These are phyloP conservation scores for Talaromyces sp. DNA, from an alignment of 2,329 filamentous ascomycete species.

Conservation along the genomic window DNA sequence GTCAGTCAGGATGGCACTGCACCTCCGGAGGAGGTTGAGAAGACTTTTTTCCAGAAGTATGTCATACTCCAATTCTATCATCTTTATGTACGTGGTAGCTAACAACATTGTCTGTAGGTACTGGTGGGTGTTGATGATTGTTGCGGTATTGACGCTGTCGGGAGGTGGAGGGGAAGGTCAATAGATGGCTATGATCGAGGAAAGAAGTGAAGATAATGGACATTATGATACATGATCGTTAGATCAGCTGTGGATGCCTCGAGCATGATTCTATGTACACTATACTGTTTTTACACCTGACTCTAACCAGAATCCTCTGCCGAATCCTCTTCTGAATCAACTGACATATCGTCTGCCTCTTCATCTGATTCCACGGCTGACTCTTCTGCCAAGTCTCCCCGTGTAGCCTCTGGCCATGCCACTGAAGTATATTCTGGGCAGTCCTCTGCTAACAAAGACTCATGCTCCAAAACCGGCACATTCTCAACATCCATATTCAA, in stretches of 20 bases:
- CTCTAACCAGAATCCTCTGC: background rate
- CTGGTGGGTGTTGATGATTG: constrained; percentile 46
- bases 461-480: background rate
- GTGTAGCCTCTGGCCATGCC: background rate
- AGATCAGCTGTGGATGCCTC: background rate
- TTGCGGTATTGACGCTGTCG: constrained; percentile 41
- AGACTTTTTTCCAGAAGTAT: constrained; percentile 45
- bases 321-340: background rate
- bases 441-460: background rate
- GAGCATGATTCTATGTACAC: constrained; percentile 9
- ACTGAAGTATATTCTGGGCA: background rate
- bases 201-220: background rate
- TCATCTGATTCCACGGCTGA: background rate
- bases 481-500: constrained; percentile 6
- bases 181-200: background rate
- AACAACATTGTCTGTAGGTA: constrained; percentile 34
- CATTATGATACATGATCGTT: background rate
- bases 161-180: constrained; percentile 39
- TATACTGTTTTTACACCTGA: constrained; percentile 1
- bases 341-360: background rate
- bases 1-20: constrained; percentile 37
- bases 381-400: background rate
- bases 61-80: constrained; percentile 20
- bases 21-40: constrained; percentile 39
- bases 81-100: background rate